A percentile compares a stretch with the other conserved stretches of the same genome.
These are phyloP conservation scores for Pluteus cervinus DNA, from an alignment of 768 basidiomycete species.

Conservation along the genomic window DNA sequence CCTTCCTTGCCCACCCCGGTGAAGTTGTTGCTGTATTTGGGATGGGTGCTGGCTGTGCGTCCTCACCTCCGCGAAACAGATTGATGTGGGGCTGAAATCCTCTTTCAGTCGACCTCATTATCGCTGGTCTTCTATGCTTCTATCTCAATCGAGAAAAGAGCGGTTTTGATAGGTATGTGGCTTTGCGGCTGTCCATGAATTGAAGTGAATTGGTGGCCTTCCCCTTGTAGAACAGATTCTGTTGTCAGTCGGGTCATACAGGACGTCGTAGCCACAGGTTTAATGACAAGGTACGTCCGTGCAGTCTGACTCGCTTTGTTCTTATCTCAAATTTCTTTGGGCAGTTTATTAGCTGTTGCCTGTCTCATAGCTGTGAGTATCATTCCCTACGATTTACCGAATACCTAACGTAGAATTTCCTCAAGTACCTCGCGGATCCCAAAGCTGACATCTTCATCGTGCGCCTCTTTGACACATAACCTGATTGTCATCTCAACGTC, in stretches of 20 bases:
- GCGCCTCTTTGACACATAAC: neutral
- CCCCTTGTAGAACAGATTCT: conserved; percentile 7
- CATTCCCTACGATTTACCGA: neutral
- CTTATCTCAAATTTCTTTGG: neutral
- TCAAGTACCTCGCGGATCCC: conserved; percentile 5
- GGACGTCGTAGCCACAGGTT: conserved; percentile 10
- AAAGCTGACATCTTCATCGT: conserved; percentile 7
- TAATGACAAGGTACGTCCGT: conserved; percentile 9
- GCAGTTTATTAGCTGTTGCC: conserved; percentile 10
- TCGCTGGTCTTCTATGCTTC: conserved; percentile 9
- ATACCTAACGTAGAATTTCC: neutral
- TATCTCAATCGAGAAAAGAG: conserved; percentile 9
- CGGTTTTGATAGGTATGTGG: conserved; percentile 2
- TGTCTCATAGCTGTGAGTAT: conserved; percentile 8
- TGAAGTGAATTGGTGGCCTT: neutral
- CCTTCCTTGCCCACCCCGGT: too few species aligned
- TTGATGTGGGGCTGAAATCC: neutral
- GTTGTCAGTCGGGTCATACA: conserved; percentile 8
- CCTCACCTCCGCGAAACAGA: too few species aligned
- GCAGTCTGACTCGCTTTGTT: neutral
- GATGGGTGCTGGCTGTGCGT: conserved; percentile 5
- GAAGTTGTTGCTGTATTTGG: conserved; percentile 5
- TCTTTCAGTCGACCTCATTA: conserved; percentile 8
- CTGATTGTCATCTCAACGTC: neutral
- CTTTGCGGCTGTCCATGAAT: neutral